Evolutionary conservation across 768 basidiomycete genomes (phyloP).

Genomic region (Mycena vulgaris): DNA sequence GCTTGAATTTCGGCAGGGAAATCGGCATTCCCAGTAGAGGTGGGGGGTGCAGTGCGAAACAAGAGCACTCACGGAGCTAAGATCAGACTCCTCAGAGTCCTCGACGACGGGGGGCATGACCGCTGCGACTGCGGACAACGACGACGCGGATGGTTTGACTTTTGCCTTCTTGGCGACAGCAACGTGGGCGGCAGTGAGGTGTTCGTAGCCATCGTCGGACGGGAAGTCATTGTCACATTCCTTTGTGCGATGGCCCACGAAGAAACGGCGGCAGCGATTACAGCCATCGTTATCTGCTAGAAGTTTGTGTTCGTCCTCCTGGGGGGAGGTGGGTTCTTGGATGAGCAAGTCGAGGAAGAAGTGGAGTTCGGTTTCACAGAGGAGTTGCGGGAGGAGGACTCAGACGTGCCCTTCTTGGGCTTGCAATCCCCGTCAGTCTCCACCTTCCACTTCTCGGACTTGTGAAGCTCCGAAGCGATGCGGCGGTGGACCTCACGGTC

Average conservation of each 20-base stretch:
- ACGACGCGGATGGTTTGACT: too few species aligned
- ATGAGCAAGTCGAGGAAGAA: not conserved
- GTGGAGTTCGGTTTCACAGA: not conserved
- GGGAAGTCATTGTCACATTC: not conserved
- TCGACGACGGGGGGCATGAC: not conserved
- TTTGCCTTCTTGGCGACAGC: not conserved
- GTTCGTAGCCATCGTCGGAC: not conserved
- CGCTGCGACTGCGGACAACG: not conserved
- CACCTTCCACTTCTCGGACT: too few species aligned
- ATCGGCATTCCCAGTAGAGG: slow-evolving; percentile 14
- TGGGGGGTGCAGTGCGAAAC: too few species aligned
- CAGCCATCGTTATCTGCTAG: not conserved
- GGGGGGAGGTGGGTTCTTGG: too few species aligned
- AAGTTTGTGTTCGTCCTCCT: not conserved
- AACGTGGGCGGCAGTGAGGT: not conserved
- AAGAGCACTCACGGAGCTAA: too few species aligned
- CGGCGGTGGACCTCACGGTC: too few species aligned
- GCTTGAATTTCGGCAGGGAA: not conserved
- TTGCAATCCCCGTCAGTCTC: too few species aligned
- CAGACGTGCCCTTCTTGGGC: too few species aligned
- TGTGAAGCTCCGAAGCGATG: too few species aligned
- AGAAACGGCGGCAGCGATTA: not conserved
- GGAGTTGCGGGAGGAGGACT: too few species aligned
- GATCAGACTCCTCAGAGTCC: too few species aligned
- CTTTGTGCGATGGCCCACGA: not conserved